Percentiles rank a stretch among this genome's conserved stretches.
Conservation (phyloP, 2,329 filamentous ascomycete genomes). For the Xylaria sp. region DNA sequence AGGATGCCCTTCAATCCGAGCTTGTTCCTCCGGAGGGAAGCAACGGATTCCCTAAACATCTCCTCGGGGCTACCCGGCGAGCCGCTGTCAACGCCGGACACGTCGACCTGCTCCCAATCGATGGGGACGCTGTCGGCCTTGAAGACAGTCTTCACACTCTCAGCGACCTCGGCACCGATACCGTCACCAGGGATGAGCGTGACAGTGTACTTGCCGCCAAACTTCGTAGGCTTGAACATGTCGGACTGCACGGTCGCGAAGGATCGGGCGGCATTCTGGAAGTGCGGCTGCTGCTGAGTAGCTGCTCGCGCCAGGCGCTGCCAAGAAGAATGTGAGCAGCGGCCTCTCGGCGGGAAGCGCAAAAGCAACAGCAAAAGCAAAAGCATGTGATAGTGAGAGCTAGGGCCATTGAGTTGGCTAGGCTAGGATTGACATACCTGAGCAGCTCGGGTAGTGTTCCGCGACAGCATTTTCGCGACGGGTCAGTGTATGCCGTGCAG, state of each 20-base stretch:
- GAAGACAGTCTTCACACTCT: slow-evolving; percentile 99
- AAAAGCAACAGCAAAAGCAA: not conserved
- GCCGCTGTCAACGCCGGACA: slow-evolving; percentile 84
- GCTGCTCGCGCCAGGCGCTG: slow-evolving; percentile 58
- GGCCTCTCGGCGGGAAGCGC: slow-evolving; percentile 7
- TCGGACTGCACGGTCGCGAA: slow-evolving; percentile 88
- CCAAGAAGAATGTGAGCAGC: slow-evolving; percentile 31
- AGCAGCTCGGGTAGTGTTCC: slow-evolving; percentile 58
- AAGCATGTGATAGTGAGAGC: slow-evolving; percentile 26
- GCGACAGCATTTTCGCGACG: slow-evolving; percentile 55
- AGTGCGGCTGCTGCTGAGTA: slow-evolving; percentile 48
- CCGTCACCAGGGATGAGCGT: slow-evolving; percentile 98
- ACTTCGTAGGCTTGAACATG: slow-evolving; percentile 99
- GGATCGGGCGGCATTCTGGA: slow-evolving; percentile 49
- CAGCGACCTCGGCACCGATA: slow-evolving; percentile 96
- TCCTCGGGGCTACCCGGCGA: slow-evolving; percentile 83
- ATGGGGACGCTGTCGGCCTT: slow-evolving; percentile 99
- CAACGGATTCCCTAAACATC: slow-evolving; percentile 92
- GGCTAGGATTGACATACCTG: slow-evolving; percentile 52
- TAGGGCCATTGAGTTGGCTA: slow-evolving; percentile 21
- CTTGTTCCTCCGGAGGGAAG: slow-evolving; percentile 97
- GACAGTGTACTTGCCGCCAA: slow-evolving; percentile 98
- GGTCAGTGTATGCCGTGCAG: slow-evolving; percentile 9
- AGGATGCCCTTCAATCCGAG: slow-evolving; percentile 98
- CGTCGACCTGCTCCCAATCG: slow-evolving; percentile 98